Evolutionary conservation across 108 stramenopile species (phyloP).

Genomic region (Cyclotella kingstonii): DNA sequence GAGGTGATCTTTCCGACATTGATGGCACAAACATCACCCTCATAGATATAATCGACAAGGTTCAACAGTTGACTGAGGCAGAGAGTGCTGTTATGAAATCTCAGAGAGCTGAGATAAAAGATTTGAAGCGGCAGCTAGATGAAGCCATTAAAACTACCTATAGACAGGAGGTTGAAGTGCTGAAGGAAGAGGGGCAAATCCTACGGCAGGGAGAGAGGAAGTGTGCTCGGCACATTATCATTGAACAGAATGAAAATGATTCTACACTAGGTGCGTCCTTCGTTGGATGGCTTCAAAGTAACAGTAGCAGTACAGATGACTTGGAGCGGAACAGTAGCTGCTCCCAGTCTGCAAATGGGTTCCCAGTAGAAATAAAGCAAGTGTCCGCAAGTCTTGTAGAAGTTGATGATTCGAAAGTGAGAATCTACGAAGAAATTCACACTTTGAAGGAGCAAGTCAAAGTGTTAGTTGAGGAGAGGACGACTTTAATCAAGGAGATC

Average conservation of each 20-base stretch:
- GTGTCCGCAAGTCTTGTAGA: constrained; percentile 2
- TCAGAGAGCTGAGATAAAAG: constrained; percentile 4
- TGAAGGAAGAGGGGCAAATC: neutral
- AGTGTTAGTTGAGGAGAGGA: constrained; percentile 14
- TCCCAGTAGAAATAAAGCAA: too few species aligned
- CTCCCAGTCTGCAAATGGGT: too few species aligned
- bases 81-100: constrained; percentile 16
- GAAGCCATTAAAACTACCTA: too few species aligned
- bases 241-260: constrained; percentile 1
- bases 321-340: too few species aligned
- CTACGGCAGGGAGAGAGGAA: neutral
- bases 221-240: neutral
- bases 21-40: neutral
- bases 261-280: too few species aligned
- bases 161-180: constrained; percentile 6
- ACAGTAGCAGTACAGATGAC: too few species aligned
- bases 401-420: neutral
- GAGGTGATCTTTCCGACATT: constrained; percentile 21
- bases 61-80: constrained; percentile 29
- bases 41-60: constrained; percentile 11
- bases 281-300: too few species aligned
- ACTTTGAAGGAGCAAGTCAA: constrained; percentile 3
- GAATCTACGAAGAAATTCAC: constrained; percentile 11
- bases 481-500: constrained; percentile 20
- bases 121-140: neutral